A percentile compares a stretch with the other conserved stretches of the same genome.
phyloP scores from a whole-genome alignment of 257 asterid genomes.

The Solanum clarkiae region DNA sequence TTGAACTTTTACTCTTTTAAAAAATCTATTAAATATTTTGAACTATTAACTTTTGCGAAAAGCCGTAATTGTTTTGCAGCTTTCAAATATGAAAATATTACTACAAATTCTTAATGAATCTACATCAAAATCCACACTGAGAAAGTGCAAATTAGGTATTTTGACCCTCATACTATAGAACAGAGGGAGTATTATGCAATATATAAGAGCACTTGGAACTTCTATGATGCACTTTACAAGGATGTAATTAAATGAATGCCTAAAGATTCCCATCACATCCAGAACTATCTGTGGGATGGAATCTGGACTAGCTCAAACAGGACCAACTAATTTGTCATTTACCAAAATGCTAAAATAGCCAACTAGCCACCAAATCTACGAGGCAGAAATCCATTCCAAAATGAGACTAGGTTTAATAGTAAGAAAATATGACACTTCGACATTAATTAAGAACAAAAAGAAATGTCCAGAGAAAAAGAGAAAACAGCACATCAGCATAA shows the following conservation, averaged over 20 bases:
- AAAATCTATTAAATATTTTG: neutral
- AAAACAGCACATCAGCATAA: neutral
- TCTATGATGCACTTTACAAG: neutral
- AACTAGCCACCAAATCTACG: neutral
- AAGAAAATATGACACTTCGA: neutral
- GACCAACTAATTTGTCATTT: neutral
- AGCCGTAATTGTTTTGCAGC: neutral
- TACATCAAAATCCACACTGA: neutral
- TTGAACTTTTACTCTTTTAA: neutral
- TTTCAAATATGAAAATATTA: neutral
- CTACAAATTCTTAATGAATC: neutral
- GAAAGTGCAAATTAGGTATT: neutral
- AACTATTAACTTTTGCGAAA: neutral
- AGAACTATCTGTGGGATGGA: neutral
- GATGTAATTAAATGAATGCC: neutral
- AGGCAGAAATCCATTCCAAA: neutral
- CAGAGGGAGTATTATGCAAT: neutral
- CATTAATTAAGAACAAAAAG: neutral
- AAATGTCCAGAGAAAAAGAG: neutral
- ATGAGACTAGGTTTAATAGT: neutral
- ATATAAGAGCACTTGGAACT: neutral
- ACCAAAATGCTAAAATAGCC: neutral
- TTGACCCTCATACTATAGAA: neutral
- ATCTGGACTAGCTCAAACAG: neutral
- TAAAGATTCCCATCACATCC: neutral